Percentiles rank a stretch among this genome's conserved stretches.
These are phyloP conservation scores for Fusarium fujikuroi DNA, from an alignment of 2,329 filamentous ascomycete species.

Conservation along the genomic window DNA sequence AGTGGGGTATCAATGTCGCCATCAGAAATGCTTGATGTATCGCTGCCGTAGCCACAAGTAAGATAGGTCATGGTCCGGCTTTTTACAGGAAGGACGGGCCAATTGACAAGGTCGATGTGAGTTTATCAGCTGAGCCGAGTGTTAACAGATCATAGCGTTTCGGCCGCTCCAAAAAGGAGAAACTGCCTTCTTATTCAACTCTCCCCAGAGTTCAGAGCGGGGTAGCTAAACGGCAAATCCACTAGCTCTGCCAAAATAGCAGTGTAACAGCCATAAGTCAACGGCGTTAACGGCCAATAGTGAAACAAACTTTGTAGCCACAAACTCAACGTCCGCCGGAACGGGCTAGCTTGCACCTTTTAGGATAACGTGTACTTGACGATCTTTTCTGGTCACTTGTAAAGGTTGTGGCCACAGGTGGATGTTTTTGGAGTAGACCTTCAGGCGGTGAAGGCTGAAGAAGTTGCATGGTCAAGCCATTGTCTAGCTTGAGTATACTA, in stretches of 20 bases:
- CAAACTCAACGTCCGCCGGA: neutral
- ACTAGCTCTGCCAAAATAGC: neutral
- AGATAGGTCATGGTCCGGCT: neutral
- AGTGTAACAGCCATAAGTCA: neutral
- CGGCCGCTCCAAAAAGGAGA: accelerated
- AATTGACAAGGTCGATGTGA: neutral
- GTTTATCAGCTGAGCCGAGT: neutral
- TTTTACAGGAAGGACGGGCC: accelerated
- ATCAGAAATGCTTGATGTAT: neutral
- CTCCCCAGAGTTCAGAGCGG: neutral
- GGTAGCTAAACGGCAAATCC: neutral
- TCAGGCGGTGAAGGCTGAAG: neutral
- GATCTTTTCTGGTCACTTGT: neutral
- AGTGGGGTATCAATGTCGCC: neutral
- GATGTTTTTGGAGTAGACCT: neutral
- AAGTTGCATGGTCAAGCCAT: neutral
- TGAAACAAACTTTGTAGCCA: neutral
- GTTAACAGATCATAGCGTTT: neutral
- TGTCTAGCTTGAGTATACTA: neutral
- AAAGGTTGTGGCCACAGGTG: neutral
- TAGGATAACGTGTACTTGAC: too few relatives aligned
- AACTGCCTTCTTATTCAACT: neutral
- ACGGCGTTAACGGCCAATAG: neutral
- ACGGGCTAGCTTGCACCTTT: neutral
- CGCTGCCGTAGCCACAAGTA: neutral